phyloP scores from a whole-genome alignment of 331 rosid species.

The Rosa hybrid region DNA sequence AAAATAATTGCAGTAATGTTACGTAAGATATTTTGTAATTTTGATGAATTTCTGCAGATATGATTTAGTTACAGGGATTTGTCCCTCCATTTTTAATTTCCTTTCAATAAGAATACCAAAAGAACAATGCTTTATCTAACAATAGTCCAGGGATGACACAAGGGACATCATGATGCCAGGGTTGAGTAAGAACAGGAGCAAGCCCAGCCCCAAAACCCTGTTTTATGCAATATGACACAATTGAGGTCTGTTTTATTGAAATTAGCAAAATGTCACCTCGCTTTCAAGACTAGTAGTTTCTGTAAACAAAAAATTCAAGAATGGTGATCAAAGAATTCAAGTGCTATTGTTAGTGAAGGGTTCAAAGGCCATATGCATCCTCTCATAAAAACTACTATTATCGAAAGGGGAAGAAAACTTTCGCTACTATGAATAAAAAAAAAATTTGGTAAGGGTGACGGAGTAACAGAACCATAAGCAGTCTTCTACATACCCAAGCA shows the following conservation, averaged over 20 bases:
- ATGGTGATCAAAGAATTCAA: neutral
- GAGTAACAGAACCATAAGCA: neutral
- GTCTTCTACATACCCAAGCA: neutral
- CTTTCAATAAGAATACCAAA: neutral
- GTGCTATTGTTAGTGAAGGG: neutral
- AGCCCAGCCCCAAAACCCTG: neutral
- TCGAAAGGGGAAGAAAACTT: neutral
- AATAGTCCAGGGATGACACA: neutral
- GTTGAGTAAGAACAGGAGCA: neutral
- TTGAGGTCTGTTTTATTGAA: neutral
- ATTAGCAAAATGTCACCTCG: neutral
- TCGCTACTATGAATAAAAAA: neutral
- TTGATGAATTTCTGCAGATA: conserved; percentile 1
- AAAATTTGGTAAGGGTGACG: neutral
- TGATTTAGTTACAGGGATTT: neutral
- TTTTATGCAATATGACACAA: neutral
- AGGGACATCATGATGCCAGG: neutral
- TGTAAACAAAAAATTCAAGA: neutral
- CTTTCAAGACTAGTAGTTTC: neutral
- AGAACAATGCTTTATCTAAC: neutral
- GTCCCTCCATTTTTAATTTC: neutral
- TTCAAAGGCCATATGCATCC: neutral
- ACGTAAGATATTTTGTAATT: neutral
- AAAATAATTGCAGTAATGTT: neutral
- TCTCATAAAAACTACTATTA: neutral